Base-by-base conservation (phyloP, 2,329 filamentous ascomycete species). In the Madurella mycetomatis region DNA sequence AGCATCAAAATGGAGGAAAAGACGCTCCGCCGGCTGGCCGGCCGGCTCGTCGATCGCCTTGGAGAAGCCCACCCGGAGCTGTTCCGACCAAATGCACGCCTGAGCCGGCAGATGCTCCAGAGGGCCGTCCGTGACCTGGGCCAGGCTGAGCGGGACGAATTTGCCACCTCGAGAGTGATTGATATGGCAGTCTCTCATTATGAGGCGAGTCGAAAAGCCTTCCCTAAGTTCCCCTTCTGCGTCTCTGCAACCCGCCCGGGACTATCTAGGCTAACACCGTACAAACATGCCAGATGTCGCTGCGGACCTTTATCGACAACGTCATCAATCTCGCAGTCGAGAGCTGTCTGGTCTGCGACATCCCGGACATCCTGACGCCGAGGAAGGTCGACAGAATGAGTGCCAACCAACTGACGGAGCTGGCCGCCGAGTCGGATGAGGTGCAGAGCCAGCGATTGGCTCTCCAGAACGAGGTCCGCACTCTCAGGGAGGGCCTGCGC, bases 281-380 rank as follows among this genome's bases (percentile, higher is more conserved):
- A 17, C 30, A 39, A 53, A 53, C 31, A 12, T 34, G 31, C 16
- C 7, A 76, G 73, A 72, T 74, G 62, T 71, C 73, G 1, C 65
- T 73, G 2, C 60, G 71, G 12, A 74, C 72, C 0, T 78, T 80
- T 46, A 67, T 74, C 2, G 73, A 81, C 4, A 78, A 78, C 17
- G 65, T 80, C 11, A 68, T 73, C 16, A 76, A 71, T 15, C 66
- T 79, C 0, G 77, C 71, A 0, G 67, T 78, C 0, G 78, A 81
- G 59, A 74, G 73, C 32, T 78, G 75, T 43, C 70, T 81, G 1
- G 62, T 81, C 0, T 62, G 53, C 0, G 68, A 73, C 1, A 54
- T 80, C 0, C 68, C 71, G 1, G 50, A 56, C 0, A 74, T 80
- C 2, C 65, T 80, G 34, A 75, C 70, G 0, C 66, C 72, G 1